phyloP scores from a whole-genome alignment of 495 filamentous ascomycete species.

The Xylaria intraflava region DNA sequence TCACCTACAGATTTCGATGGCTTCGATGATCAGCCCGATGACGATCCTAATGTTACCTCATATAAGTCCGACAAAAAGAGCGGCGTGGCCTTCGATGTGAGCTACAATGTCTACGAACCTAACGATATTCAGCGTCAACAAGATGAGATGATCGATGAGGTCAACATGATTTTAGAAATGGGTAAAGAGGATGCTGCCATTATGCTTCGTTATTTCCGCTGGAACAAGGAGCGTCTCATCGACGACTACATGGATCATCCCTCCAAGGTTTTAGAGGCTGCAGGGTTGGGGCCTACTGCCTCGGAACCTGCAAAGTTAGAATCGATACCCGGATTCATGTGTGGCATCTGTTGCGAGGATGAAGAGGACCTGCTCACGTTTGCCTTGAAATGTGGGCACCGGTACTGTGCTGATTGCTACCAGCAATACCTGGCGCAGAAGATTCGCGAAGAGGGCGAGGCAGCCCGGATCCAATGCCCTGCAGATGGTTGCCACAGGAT shows the following conservation, averaged over 20 bases:
- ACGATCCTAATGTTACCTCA: slow-evolving; percentile 67
- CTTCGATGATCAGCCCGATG: slow-evolving; percentile 58
- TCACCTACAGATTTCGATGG: slow-evolving; percentile 55
- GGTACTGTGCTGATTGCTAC: slow-evolving; percentile 94
- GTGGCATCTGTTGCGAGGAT: slow-evolving; percentile 96
- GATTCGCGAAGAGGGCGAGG: slow-evolving; percentile 90
- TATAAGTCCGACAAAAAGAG: slow-evolving; percentile 67
- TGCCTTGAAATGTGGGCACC: slow-evolving; percentile 90
- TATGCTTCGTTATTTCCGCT: slow-evolving; percentile 76
- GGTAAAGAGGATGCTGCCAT: slow-evolving; percentile 84
- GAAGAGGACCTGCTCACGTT: slow-evolving; percentile 73
- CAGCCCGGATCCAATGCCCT: slow-evolving; percentile 89
- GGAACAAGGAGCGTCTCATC: slow-evolving; percentile 93
- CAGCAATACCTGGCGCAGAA: slow-evolving; percentile 84
- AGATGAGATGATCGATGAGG: slow-evolving; percentile 75
- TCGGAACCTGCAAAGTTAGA: slow-evolving; percentile 59
- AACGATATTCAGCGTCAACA: slow-evolving; percentile 75
- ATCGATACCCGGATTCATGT: slow-evolving; percentile 68
- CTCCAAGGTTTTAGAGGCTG: slow-evolving; percentile 70
- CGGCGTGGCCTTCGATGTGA: slow-evolving; percentile 74
- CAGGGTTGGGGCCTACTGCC: slow-evolving; percentile 67
- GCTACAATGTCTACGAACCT: slow-evolving; percentile 73
- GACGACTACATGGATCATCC: slow-evolving; percentile 89
- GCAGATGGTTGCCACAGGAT: slow-evolving; percentile 80
- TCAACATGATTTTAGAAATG: slow-evolving; percentile 79